Conservation (phyloP, 192 early-diverging fungal genomes). For the Rhizophagus sp. region DNA sequence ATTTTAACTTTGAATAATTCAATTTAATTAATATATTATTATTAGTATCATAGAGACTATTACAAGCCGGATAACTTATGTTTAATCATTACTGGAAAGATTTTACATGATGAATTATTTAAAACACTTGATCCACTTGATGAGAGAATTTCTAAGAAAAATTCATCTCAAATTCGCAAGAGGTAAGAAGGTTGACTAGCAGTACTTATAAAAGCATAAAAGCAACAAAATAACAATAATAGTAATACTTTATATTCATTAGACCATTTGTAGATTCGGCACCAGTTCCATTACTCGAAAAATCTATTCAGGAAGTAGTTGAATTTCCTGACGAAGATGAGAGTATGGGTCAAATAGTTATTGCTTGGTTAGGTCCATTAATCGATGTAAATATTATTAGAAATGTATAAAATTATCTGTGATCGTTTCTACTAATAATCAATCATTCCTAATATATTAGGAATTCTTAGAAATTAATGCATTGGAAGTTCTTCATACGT, state of each 20-base stretch:
- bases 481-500: slow-evolving; percentile 37
- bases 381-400: slow-evolving; percentile 41
- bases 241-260: neutral
- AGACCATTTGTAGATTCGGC: slow-evolving; percentile 61
- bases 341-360: slow-evolving; percentile 53
- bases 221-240: neutral
- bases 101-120: slow-evolving; percentile 46
- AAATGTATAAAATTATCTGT: neutral
- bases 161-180: slow-evolving; percentile 46
- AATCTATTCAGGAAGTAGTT: slow-evolving; percentile 48
- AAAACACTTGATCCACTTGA: slow-evolving; percentile 50
- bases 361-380: slow-evolving; percentile 57
- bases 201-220: neutral
- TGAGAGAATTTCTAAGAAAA: slow-evolving; percentile 53
- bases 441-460: neutral
- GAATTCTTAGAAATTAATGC: slow-evolving; percentile 35
- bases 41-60: slow-evolving; percentile 56
- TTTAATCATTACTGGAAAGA: slow-evolving; percentile 55
- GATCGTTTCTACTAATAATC: neutral
- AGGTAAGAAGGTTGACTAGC: slow-evolving; percentile 27
- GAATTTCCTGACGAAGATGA: slow-evolving; percentile 65
- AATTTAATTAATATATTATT: slow-evolving; percentile 17
- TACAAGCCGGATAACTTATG: slow-evolving; percentile 66
- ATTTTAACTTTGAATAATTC: neutral
- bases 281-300: slow-evolving; percentile 41